Evolutionary conservation across 768 basidiomycete genomes (phyloP).

Genomic region (Cyclocybe aegerita): DNA sequence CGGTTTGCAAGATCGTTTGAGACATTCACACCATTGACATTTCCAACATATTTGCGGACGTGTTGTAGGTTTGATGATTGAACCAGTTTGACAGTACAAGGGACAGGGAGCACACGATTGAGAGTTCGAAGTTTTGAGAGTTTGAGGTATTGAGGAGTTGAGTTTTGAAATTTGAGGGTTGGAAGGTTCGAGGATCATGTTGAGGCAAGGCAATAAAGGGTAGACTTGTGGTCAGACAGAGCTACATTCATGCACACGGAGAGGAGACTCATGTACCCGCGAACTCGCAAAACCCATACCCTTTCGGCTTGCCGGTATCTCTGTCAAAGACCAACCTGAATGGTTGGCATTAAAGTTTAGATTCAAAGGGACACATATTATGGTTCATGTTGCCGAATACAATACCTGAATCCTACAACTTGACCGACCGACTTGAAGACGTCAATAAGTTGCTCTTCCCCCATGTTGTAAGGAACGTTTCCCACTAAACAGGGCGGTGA

Average conservation of each 20-base stretch:
- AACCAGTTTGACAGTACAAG: not conserved
- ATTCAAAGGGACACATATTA: not conserved
- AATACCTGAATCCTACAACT: slow-evolving; percentile 84
- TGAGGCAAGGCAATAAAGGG: slow-evolving; percentile 3
- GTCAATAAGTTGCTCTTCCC: slow-evolving; percentile 84
- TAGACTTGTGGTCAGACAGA: slow-evolving; percentile 36
- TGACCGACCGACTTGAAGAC: slow-evolving; percentile 89
- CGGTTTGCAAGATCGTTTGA: not conserved
- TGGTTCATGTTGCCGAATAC: slow-evolving; percentile 1
- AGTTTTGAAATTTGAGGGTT: not conserved
- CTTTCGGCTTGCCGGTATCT: slow-evolving; percentile 92
- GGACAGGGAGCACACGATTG: not conserved
- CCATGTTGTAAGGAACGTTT: slow-evolving; percentile 91
- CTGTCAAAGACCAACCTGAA: slow-evolving; percentile 83
- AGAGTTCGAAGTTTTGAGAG: slow-evolving; percentile 2
- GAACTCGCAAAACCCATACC: slow-evolving; percentile 94
- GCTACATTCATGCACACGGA: slow-evolving; percentile 19
- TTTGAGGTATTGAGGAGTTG: not conserved
- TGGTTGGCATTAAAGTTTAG: slow-evolving; percentile 5
- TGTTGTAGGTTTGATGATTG: not conserved
- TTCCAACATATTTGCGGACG: not conserved
- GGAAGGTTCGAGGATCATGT: not conserved
- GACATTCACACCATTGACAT: not conserved
- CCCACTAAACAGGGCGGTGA: slow-evolving; percentile 51
- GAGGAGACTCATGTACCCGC: slow-evolving; percentile 62